These are phyloP conservation scores for Wickerhamiella spandovensis DNA, from an alignment of 805 yeast genomes.

Conservation along the genomic window DNA sequence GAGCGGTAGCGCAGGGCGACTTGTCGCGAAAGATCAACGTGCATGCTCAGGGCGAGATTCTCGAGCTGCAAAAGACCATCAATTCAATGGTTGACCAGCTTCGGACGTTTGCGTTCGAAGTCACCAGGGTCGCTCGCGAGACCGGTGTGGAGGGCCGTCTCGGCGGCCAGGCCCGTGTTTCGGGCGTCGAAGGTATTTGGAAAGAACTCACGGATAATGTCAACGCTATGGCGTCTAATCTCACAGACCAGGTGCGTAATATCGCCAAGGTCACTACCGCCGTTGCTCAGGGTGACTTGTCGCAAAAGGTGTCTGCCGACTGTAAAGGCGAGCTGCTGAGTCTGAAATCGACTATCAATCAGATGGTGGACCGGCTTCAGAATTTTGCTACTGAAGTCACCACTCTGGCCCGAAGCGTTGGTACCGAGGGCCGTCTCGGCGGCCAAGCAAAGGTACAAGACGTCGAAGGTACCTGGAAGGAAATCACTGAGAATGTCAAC, in stretches of 20 bases:
- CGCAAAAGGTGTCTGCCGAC: constrained; percentile 74
- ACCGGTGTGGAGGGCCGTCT: constrained; percentile 81
- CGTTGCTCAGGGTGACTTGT: constrained; percentile 70
- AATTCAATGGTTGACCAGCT: constrained; percentile 83
- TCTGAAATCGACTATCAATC: constrained; percentile 71
- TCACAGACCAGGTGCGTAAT: constrained; percentile 78
- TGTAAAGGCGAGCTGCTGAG: constrained; percentile 72
- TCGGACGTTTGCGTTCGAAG: constrained; percentile 73
- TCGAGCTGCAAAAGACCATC: constrained; percentile 73
- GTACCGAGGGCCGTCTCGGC: constrained; percentile 78
- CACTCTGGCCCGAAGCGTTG: constrained; percentile 75
- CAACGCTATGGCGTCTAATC: constrained; percentile 79
- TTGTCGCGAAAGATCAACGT: constrained; percentile 71
- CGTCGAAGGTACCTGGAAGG: constrained; percentile 80
- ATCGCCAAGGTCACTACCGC: constrained; percentile 83
- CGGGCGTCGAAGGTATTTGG: constrained; percentile 79
- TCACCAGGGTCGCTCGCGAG: constrained; percentile 74
- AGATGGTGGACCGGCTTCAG: constrained; percentile 76
- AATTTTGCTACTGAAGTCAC: constrained; percentile 77
- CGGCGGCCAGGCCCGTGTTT: constrained; percentile 78
- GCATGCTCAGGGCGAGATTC: constrained; percentile 83
- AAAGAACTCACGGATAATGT: constrained; percentile 74
- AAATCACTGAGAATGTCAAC: constrained; percentile 70
- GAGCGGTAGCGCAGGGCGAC: constrained; percentile 83
- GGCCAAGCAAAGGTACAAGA: constrained; percentile 75